phyloP scores from a whole-genome alignment of 2,329 filamentous ascomycete species.

The Penicillium janthinellum region DNA sequence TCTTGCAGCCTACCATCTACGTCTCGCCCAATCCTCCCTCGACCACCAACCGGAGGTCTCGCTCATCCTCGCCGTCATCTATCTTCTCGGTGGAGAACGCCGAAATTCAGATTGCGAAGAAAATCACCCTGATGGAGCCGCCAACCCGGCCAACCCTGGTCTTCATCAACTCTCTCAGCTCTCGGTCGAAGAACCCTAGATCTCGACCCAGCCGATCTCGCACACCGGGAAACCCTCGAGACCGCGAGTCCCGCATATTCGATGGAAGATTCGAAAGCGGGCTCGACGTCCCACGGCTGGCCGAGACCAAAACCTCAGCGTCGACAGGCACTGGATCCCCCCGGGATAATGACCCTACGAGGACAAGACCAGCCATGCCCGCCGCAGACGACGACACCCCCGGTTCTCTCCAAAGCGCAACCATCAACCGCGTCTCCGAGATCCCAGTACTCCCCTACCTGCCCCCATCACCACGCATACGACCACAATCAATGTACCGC shows the following conservation, averaged over 20 bases:
- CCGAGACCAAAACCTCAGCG: conserved; percentile 12
- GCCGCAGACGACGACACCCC: conserved; percentile 1
- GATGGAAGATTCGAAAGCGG: conserved; percentile 18
- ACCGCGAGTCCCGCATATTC: conserved; percentile 20
- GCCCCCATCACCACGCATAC: conserved; percentile 19
- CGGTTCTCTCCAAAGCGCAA: conserved; percentile 17
- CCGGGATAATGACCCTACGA: conserved; percentile 4
- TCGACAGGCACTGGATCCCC: conserved; percentile 2
- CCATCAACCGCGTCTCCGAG: conserved; percentile 28
- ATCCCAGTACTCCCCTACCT: conserved; percentile 26
- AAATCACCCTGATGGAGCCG: conserved; percentile 36
- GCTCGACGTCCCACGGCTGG: conserved; percentile 9
- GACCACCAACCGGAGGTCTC: conserved; percentile 20
- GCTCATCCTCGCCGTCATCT: conserved; percentile 33
- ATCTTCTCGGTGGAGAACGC: conserved; percentile 35
- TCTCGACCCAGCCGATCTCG: conserved; percentile 13
- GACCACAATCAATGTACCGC: conserved; percentile 28
- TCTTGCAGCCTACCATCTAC: conserved; percentile 35
- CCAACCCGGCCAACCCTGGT: conserved; percentile 35
- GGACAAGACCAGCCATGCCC: background rate
- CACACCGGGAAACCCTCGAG: conserved; percentile 16
- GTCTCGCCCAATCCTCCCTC: conserved; percentile 28
- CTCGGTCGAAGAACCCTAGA: conserved; percentile 18
- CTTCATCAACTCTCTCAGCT: conserved; percentile 33
- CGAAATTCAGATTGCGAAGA: conserved; percentile 37